These are phyloP conservation scores for Ziziphus jujuba DNA, from an alignment of 306 rosid genomes.

Conservation along the genomic window DNA sequence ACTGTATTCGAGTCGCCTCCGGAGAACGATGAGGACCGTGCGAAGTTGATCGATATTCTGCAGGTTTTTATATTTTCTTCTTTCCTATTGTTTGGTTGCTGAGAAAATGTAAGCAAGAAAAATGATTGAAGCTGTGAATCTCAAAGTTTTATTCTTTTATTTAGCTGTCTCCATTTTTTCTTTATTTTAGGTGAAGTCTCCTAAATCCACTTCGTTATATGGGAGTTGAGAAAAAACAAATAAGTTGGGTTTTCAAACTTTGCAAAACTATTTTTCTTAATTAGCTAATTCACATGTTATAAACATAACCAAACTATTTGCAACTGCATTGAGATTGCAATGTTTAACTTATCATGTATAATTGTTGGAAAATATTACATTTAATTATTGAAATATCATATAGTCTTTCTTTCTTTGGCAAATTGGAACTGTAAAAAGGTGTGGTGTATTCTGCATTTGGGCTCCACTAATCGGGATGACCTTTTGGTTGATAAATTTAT, in stretches of 20 bases:
- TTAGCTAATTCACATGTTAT: neutral
- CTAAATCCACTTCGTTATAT: too few species aligned
- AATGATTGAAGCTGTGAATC: too few species aligned
- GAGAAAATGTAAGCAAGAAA: constrained; percentile 10
- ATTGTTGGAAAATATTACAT: neutral
- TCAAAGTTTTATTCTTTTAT: too few species aligned
- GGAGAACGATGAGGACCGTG: constrained; percentile 58
- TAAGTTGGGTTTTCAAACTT: too few species aligned
- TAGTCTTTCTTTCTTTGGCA: neutral
- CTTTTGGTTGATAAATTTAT: neutral
- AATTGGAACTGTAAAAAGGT: too few species aligned
- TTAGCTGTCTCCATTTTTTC: too few species aligned
- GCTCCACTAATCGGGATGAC: neutral
- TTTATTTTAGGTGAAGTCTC: too few species aligned
- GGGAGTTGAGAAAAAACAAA: too few species aligned
- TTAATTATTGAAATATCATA: neutral
- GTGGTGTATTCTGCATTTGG: neutral
- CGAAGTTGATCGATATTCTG: constrained; percentile 70
- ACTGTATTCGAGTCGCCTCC: constrained; percentile 69
- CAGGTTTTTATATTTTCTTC: constrained; percentile 47
- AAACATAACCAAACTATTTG: neutral
- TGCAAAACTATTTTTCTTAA: neutral
- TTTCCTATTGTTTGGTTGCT: constrained; percentile 13
- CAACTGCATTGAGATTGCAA: neutral
- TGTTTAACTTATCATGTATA: neutral